Conservation (phyloP, 2,329 filamentous ascomycete species). For the Penicillium sp. region DNA sequence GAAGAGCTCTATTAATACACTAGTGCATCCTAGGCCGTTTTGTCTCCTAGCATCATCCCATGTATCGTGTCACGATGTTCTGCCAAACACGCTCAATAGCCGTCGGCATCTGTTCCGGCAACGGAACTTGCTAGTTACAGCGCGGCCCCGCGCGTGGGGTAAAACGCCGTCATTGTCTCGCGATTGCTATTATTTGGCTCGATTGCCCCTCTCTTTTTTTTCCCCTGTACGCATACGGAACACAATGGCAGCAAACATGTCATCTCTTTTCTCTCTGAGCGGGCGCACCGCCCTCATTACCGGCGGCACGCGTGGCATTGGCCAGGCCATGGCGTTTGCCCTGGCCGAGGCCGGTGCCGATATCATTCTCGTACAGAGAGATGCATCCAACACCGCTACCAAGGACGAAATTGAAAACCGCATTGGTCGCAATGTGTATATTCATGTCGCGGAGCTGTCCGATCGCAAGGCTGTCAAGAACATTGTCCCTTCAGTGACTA, state of each 20-base stretch:
- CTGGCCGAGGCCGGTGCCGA: slow-evolving; percentile 50
- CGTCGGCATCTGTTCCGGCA: slow-evolving; percentile 18
- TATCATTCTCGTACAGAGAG: slow-evolving; percentile 44
- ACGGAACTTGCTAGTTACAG: slow-evolving; percentile 3
- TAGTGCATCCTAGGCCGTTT: background rate
- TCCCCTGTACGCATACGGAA: background rate
- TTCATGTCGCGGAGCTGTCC: slow-evolving; percentile 46
- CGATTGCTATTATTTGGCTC: slow-evolving; percentile 3
- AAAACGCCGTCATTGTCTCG: background rate
- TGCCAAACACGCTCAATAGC: slow-evolving; percentile 15
- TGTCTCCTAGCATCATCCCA: background rate
- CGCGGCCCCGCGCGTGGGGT: slow-evolving; percentile 13
- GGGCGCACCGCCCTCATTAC: slow-evolving; percentile 48
- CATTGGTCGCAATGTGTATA: slow-evolving; percentile 41
- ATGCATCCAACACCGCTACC: slow-evolving; percentile 49
- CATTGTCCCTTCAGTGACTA: slow-evolving; percentile 40
- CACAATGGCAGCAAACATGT: slow-evolving; percentile 29
- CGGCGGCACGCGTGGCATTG: slow-evolving; percentile 49
- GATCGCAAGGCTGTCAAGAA: slow-evolving; percentile 41
- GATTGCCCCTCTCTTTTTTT: background rate
- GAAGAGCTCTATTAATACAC: background rate
- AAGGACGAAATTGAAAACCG: slow-evolving; percentile 42
- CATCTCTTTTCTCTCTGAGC: slow-evolving; percentile 39
- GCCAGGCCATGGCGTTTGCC: slow-evolving; percentile 47
- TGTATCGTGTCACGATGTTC: background rate